Evolutionary conservation across 129 eudicot species (phyloP).

Genomic region (Pittosporum tobira): DNA sequence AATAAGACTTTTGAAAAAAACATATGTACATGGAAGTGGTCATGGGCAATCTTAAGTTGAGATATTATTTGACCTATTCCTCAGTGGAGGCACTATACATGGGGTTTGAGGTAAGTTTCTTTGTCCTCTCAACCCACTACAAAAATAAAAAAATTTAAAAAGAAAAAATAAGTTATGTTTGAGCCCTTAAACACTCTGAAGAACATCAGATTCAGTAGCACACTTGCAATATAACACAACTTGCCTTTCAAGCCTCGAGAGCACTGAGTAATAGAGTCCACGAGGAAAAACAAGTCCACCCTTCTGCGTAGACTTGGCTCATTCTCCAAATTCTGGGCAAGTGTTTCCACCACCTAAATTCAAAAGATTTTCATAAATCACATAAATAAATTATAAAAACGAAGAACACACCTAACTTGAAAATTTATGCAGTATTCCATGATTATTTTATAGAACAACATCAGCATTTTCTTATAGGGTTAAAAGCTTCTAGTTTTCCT

Average conservation of each 20-base stretch:
- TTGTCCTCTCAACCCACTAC: no score
- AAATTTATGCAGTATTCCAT: not conserved
- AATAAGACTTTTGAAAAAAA: not conserved
- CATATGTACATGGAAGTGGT: no score
- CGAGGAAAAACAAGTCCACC: conserved; percentile 94
- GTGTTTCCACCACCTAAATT: conserved; percentile 74
- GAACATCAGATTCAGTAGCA: not conserved
- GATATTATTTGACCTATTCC: no score
- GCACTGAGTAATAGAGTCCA: conserved; percentile 87
- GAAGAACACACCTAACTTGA: not conserved
- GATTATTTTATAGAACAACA: not conserved
- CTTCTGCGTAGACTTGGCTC: conserved; percentile 68
- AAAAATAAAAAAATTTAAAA: no score
- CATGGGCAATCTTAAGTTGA: no score
- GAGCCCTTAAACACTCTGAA: not conserved
- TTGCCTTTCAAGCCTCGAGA: conserved; percentile 86
- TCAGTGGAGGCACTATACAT: no score
- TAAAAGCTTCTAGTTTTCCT: not conserved
- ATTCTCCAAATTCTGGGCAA: conserved; percentile 66
- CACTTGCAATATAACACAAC: not conserved
- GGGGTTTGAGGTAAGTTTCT: no score
- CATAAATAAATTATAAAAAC: not conserved
- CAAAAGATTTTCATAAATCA: not conserved
- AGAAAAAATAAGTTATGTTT: no score
- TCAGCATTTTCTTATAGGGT: not conserved